phyloP scores from a whole-genome alignment of 352 stramenopile species.

The Pythium volutum region DNA sequence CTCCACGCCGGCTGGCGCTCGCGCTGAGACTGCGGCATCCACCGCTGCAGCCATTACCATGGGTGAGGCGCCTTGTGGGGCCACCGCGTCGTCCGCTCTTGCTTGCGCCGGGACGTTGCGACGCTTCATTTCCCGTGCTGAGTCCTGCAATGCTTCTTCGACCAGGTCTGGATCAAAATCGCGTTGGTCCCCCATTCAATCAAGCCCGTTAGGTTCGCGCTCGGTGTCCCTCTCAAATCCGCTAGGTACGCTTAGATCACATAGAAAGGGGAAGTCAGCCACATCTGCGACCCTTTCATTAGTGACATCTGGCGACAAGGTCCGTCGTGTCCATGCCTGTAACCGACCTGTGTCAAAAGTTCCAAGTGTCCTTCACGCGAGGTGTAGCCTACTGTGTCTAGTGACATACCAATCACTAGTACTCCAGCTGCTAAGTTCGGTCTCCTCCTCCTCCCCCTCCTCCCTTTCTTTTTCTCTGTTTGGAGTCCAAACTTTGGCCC shows the following conservation, averaged over 20 bases:
- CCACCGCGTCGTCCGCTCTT: slow-evolving; percentile 1
- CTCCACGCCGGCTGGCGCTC: not conserved
- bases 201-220: not conserved
- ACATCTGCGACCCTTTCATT: not conserved
- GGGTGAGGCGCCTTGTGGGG: not conserved
- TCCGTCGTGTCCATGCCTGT: not conserved
- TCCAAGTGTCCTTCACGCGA: slow-evolving; percentile 9
- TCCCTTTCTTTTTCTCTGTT: slow-evolving; percentile 8
- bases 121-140: slow-evolving; percentile 4
- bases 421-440: slow-evolving; percentile 14
- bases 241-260: slow-evolving; percentile 3
- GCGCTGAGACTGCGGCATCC: not conserved
- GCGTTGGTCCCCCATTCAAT: slow-evolving; percentile 6
- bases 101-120: not conserved
- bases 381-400: not conserved
- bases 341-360: not conserved
- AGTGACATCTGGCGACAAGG: slow-evolving; percentile 9
- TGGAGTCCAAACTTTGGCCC: no score
- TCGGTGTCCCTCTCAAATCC: not conserved
- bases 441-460: not conserved
- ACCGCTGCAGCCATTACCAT: not conserved
- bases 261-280: slow-evolving; percentile 13
- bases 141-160: not conserved
- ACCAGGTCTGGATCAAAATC: not conserved
- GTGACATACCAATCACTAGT: slow-evolving; percentile 1